Evolutionary conservation across 2,329 filamentous ascomycete genomes (phyloP).

Genomic region (Aspergillus transmontanensis): DNA sequence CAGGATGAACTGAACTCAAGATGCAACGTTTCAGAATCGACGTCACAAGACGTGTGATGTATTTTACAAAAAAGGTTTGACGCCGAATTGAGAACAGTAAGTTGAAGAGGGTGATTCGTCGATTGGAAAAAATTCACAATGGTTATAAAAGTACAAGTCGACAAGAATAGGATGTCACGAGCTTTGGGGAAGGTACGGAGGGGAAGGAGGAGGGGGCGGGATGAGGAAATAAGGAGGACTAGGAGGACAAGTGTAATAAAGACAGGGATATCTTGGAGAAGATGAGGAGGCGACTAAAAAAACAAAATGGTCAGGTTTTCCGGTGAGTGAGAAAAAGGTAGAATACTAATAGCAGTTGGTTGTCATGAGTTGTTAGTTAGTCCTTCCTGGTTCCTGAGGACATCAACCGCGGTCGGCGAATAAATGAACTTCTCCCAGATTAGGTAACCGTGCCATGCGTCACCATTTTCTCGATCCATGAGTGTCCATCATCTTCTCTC

Average conservation of each 20-base stretch:
- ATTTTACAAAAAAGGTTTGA: not conserved
- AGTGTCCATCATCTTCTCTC: not conserved
- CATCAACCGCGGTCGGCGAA: not conserved
- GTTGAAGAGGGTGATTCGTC: not conserved
- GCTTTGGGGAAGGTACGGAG: not conserved
- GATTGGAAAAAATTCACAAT: not conserved
- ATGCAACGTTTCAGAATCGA: not conserved
- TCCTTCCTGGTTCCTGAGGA: not conserved
- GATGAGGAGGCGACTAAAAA: not conserved
- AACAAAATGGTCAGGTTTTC: not conserved
- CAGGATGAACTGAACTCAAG: no score
- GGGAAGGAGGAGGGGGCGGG: not conserved
- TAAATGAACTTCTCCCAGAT: not conserved
- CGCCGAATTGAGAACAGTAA: not conserved
- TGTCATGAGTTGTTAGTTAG: not conserved
- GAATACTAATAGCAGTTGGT: not conserved
- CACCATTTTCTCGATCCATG: not conserved
- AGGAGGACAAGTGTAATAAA: not conserved
- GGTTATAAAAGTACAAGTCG: constrained; percentile 2
- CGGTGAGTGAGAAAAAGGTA: not conserved
- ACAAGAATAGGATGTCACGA: not conserved
- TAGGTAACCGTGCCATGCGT: not conserved
- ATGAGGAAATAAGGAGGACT: not conserved
- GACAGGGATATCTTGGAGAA: not conserved
- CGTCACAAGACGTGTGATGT: not conserved